Evolutionary conservation across 441 rosid species (phyloP), one percentile per base, ranked within the genome.

Genomic region (Metrosideros polymorpha): DNA sequence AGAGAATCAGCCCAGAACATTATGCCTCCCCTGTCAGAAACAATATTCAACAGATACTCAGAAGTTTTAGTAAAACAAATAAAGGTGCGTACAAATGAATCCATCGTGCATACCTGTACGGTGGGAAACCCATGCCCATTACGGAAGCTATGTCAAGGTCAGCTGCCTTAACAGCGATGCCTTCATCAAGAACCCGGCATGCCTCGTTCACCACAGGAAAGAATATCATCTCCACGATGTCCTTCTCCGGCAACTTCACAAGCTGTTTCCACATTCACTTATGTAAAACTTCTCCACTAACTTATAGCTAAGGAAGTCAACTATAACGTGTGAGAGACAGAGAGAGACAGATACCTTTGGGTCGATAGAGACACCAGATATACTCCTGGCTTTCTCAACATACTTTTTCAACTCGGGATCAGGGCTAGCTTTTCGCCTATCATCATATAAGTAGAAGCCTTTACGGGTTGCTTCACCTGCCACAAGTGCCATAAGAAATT

Each of bases 91-190:
- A 63, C 49, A 43, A 45, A 50, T 17, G 22, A 76, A 51, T 53
- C 29, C 53, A 87, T 15, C 52, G 59, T 39, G 87, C 88, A 82
- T 45, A 96, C 99, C 99, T 95, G 92, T 95, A 96, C 84, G 95
- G 94, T 88, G 99, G 99, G 86, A 97, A 97, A 30, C 99, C 99
- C 99, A 95, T 96, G 91, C 99, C 99, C 92, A 97, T 91, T 55
- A 97, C 91, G 47, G 94, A 91, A 84, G 99, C 94, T 88, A 96
- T 92, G 94, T 97, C 99, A 49, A 96, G 96, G 90, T 97, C 99
- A 13, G 97, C 95, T 89, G 98, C 98, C 91, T 97, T 96, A 79
- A 95, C 99, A 85, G 94, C 97, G 84, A 97, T 95, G 25, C 99
- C 98, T 91, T 97, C 99, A 6, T 96, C 97, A 47, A 95, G 93